These are phyloP conservation scores for Mariannaea sp. DNA, from an alignment of 2,329 filamentous ascomycete species.

Conservation along the genomic window DNA sequence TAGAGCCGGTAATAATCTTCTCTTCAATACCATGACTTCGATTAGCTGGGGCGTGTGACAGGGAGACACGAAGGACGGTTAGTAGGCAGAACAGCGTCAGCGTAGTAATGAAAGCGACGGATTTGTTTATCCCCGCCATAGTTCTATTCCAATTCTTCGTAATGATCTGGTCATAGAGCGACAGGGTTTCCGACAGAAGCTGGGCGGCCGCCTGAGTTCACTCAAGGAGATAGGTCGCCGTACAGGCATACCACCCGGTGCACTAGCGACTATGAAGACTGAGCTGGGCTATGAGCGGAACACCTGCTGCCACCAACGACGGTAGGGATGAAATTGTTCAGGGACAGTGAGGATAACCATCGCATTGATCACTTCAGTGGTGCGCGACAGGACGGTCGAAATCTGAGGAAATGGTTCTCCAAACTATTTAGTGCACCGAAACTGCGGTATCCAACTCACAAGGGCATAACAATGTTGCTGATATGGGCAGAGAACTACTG, in stretches of 20 bases:
- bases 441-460: background rate
- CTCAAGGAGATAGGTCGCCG: background rate
- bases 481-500: background rate
- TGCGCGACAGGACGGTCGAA: background rate
- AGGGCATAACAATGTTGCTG: background rate
- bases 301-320: background rate
- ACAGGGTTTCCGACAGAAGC: background rate
- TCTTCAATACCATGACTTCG: no score
- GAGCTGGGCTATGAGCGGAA: background rate
- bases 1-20: no score
- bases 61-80: constrained; percentile 5
- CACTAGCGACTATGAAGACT: background rate
- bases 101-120: constrained; percentile 2
- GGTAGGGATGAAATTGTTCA: background rate
- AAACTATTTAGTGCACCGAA: background rate
- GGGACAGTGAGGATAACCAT: background rate
- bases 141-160: background rate
- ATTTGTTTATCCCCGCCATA: constrained; percentile 4
- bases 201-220: background rate
- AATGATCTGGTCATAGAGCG: constrained; percentile 2
- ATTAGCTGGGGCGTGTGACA: no score
- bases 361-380: constrained; percentile 1
- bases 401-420: constrained; percentile 8
- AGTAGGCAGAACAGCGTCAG: constrained; percentile 1
- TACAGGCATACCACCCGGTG: background rate